Evolutionary conservation across 2,329 filamentous ascomycete species (phyloP), one percentile per base, ranked within the genome.

Genomic region (Nectriaceae sp.): DNA sequence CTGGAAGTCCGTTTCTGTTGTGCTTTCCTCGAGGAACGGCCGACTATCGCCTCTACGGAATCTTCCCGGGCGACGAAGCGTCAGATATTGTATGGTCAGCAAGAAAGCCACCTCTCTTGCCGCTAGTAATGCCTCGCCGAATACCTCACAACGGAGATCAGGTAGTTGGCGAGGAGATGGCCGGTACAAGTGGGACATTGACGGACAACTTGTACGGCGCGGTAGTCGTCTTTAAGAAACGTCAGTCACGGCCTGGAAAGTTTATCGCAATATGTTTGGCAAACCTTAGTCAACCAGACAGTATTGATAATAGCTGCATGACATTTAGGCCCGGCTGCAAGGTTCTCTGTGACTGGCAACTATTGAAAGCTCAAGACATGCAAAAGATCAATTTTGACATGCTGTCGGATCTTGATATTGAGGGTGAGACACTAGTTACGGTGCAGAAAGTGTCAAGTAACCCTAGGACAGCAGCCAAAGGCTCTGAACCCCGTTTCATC

Each of bases 21-120:
- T 52, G 49, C 11, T 48, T 49, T n/a, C 45, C 49, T 13, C 45
- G 45, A 15, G 49, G 38, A 13, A 37, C 42, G 6, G 16, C 31
- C 2, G 33, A 35, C 33, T 49, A 52, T 31, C 45, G 45, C 8
- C 29, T 48, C 3, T 48, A 47, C 4, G 41, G 41, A 8, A 44
- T 51, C 21, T 51, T 44, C n/a, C 48, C 39, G 26, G 26, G 15
- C 8, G 26, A 31, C 15, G 39, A 41, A 18, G 16, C 15, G 19
- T 15, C 39, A 6, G 39, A 41, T 24, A 15, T 31, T 31, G 26
- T 15, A 31, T 31, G 26, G 26, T 31, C 26, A 15, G 20, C 39
- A 6, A 16, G 24, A 21, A 16, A 22, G 11, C 39, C 21, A n/a
- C 39, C 24, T 5, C 39, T 22, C 21, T 15, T 41, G 5, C 24